Evolutionary conservation across 1,139 yeast species (phyloP).

Genomic region (Geotrichum cucujoidarum): DNA sequence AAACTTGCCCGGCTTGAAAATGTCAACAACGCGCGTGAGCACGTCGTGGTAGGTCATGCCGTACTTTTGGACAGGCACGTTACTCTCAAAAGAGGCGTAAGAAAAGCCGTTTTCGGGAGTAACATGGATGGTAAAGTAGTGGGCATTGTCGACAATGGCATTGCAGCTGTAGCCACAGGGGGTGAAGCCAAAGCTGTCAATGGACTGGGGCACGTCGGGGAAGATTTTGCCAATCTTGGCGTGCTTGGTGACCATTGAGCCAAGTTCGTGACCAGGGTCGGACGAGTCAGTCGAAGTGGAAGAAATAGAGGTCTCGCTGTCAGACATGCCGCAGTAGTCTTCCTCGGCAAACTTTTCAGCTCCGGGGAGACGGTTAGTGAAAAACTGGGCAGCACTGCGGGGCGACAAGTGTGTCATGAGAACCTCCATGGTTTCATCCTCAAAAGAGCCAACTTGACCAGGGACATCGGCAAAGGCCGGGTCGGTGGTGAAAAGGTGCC

Average conservation of each 20-base stretch:
- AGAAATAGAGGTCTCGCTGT: slow-evolving; percentile 13
- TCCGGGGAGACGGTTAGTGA: slow-evolving; percentile 51
- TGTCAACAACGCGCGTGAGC: slow-evolving; percentile 49
- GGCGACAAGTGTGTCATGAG: slow-evolving; percentile 83
- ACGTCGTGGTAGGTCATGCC: slow-evolving; percentile 49
- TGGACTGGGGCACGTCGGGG: slow-evolving; percentile 37
- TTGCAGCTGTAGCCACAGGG: slow-evolving; percentile 97
- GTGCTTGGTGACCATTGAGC: slow-evolving; percentile 58
- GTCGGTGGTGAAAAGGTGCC: slow-evolving; percentile 78
- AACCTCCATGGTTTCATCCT: slow-evolving; percentile 80
- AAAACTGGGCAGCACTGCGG: slow-evolving; percentile 55
- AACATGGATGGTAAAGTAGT: slow-evolving; percentile 85
- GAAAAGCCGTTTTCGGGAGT: slow-evolving; percentile 95
- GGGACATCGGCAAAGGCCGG: slow-evolving; percentile 18
- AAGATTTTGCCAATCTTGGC: slow-evolving; percentile 62
- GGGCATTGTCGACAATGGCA: slow-evolving; percentile 54
- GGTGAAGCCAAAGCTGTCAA: slow-evolving; percentile 85
- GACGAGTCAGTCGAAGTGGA: slow-evolving; percentile 22
- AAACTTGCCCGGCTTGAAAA: slow-evolving; percentile 73
- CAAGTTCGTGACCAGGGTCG: slow-evolving; percentile 77
- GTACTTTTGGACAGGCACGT: slow-evolving; percentile 50
- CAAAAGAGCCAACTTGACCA: slow-evolving; percentile 21
- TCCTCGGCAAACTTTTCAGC: slow-evolving; percentile 33
- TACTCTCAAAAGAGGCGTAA: slow-evolving; percentile 92
- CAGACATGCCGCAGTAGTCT: slow-evolving; percentile 27